Conservation (phyloP, 306 rosid genomes). For the Cyamopsis tetragonoloba region DNA sequence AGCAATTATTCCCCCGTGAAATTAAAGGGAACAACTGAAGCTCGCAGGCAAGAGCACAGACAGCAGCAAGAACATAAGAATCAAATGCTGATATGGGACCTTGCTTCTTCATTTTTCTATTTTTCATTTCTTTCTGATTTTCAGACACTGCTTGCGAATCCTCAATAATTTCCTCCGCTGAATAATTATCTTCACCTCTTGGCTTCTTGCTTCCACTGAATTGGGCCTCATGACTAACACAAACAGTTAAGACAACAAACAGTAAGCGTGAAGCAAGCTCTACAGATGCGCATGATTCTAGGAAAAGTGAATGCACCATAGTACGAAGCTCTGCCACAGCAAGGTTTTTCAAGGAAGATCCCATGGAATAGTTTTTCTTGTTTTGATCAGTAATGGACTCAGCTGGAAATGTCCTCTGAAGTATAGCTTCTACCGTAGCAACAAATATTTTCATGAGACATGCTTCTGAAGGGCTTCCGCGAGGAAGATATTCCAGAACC, state of each 20-base stretch:
- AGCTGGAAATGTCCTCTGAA: constrained; percentile 73
- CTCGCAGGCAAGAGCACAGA: constrained; percentile 89
- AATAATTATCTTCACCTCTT: constrained; percentile 49
- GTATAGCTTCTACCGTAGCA: constrained; percentile 85
- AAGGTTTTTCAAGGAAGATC: constrained; percentile 69
- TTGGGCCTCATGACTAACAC: constrained; percentile 87
- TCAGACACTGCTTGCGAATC: constrained; percentile 45
- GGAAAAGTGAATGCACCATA: constrained; percentile 88
- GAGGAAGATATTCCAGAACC: constrained; percentile 90
- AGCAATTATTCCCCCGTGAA: constrained; percentile 39
- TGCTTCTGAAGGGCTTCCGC: constrained; percentile 93
- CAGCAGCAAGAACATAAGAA: constrained; percentile 80
- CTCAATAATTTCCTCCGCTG: constrained; percentile 42
- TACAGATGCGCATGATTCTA: constrained; percentile 79
- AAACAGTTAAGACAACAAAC: constrained; percentile 80
- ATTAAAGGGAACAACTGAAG: constrained; percentile 70
- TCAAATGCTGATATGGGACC: constrained; percentile 86
- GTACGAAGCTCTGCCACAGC: constrained; percentile 90
- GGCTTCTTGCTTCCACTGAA: constrained; percentile 58
- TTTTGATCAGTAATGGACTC: constrained; percentile 56
- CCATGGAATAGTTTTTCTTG: constrained; percentile 53
- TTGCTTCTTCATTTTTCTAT: constrained; percentile 53
- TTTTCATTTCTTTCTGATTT: constrained; percentile 40
- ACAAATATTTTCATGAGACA: constrained; percentile 89
- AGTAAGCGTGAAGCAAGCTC: constrained; percentile 88